phyloP scores from a whole-genome alignment of 768 basidiomycete species.

The Pleurotus eryngii region DNA sequence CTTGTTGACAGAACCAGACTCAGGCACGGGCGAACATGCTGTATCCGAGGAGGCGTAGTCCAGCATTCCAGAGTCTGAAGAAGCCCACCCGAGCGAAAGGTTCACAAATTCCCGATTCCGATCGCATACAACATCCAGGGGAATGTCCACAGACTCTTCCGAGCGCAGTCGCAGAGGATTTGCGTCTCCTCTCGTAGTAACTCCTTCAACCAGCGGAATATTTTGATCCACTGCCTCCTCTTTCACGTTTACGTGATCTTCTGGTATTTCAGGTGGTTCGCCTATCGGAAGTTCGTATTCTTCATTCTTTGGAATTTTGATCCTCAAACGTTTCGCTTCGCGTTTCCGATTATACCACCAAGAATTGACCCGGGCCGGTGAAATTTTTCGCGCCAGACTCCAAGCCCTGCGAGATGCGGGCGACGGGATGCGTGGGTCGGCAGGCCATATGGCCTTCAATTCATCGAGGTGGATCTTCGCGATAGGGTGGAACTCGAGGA shows the following conservation, averaged over 20 bases:
- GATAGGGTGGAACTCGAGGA: neutral
- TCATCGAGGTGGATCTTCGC: slow-evolving; percentile 27
- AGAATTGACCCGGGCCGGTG: slow-evolving; percentile 28
- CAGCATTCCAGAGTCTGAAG: neutral
- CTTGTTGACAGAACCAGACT: neutral
- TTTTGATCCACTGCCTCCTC: neutral
- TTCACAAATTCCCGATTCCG: neutral
- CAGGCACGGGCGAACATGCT: neutral
- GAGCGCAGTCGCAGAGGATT: neutral
- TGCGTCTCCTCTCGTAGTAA: neutral
- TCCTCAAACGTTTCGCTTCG: slow-evolving; percentile 21
- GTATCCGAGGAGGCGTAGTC: slow-evolving; percentile 4
- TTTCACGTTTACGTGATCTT: slow-evolving; percentile 1
- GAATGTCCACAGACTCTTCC: neutral
- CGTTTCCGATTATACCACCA: slow-evolving; percentile 37
- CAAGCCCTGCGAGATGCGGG: slow-evolving; percentile 33
- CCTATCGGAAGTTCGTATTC: slow-evolving; percentile 37
- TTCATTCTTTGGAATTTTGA: slow-evolving; percentile 23
- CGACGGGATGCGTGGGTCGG: slow-evolving; percentile 34
- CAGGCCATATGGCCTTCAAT: slow-evolving; percentile 32
- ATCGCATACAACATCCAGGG: slow-evolving; percentile 1
- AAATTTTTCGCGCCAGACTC: slow-evolving; percentile 34
- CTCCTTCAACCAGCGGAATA: neutral
- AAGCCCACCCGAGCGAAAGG: no score
- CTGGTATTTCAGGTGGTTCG: slow-evolving; percentile 22